A percentile compares a stretch with the other conserved stretches of the same genome.
These are phyloP conservation scores for Phytophthora sp. DNA, from an alignment of 352 stramenopile genomes.

Conservation along the genomic window DNA sequence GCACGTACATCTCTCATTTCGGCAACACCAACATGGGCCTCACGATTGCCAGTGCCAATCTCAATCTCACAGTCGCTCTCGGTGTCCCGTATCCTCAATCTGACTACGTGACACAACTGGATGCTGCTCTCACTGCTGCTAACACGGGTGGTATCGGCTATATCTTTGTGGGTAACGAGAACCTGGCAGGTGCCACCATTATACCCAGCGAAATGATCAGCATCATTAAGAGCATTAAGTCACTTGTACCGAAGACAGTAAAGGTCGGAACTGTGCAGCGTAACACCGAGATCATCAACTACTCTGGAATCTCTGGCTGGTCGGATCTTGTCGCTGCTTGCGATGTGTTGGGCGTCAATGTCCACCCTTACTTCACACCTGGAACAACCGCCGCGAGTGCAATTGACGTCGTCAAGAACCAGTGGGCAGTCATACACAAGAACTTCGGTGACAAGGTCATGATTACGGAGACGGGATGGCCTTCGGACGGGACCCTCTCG, in stretches of 20 bases:
- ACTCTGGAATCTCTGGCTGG: conserved; percentile 31
- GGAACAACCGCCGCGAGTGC: conserved; percentile 31
- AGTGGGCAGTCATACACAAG: conserved; percentile 40
- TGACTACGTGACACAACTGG: conserved; percentile 46
- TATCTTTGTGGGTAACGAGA: conserved; percentile 77
- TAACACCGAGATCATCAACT: conserved; percentile 59
- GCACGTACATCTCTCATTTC: conserved; percentile 71
- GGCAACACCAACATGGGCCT: conserved; percentile 48
- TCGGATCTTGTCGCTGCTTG: conserved; percentile 37
- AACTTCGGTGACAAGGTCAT: conserved; percentile 53
- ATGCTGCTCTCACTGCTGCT: conserved; percentile 45
- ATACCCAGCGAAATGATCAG: conserved; percentile 44
- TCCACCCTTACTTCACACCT: conserved; percentile 56
- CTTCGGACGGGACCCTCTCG: conserved; percentile 34
- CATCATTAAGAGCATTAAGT: conserved; percentile 53
- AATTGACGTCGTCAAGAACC: conserved; percentile 45
- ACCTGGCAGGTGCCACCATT: conserved; percentile 34
- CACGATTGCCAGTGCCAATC: conserved; percentile 41
- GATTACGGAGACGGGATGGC: conserved; percentile 61
- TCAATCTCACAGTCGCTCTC: conserved; percentile 46
- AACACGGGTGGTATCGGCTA: conserved; percentile 48
- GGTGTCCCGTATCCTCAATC: conserved; percentile 53
- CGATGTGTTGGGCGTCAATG: conserved; percentile 63
- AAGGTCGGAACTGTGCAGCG: conserved; percentile 73
- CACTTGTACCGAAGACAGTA: conserved; percentile 43